Conservation (phyloP, 306 rosid genomes). For the Echinosophora koreensis region DNA sequence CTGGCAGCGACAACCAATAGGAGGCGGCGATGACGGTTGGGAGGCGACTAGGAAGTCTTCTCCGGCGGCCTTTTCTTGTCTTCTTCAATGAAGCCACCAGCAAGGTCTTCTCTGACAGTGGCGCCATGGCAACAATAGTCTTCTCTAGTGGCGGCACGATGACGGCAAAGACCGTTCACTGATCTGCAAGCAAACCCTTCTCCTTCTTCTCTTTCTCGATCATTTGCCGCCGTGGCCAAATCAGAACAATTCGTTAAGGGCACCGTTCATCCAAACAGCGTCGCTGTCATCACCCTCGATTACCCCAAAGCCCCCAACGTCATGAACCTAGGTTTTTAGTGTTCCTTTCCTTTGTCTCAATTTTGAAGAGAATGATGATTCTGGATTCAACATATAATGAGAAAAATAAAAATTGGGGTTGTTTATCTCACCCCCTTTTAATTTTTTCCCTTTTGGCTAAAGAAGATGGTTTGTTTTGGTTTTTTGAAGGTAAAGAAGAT, state of each 20-base stretch:
- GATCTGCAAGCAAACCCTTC: slow-evolving; percentile 20
- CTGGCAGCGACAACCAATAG: too few relatives aligned
- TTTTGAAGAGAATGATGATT: slow-evolving; percentile 25
- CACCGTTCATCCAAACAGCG: slow-evolving; percentile 75
- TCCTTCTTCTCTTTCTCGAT: slow-evolving; percentile 47
- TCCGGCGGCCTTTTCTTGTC: too few relatives aligned
- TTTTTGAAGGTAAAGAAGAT: too few relatives aligned
- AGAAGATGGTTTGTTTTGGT: too few relatives aligned
- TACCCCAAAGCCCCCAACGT: slow-evolving; percentile 99
- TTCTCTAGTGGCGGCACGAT: too few relatives aligned
- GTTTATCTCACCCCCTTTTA: not conserved
- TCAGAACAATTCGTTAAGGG: slow-evolving; percentile 88
- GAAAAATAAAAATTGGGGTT: slow-evolving; percentile 23
- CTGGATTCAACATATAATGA: not conserved
- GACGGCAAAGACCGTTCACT: too few relatives aligned
- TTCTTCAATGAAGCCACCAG: too few relatives aligned
- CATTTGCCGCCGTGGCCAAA: slow-evolving; percentile 81
- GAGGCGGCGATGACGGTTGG: too few relatives aligned
- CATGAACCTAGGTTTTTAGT: slow-evolving; percentile 75
- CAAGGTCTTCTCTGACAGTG: too few relatives aligned
- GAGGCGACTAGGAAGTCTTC: too few relatives aligned
- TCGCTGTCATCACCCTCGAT: slow-evolving; percentile 93
- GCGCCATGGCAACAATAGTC: too few relatives aligned
- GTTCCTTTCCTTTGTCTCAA: not conserved
- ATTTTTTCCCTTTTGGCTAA: not conserved